These are phyloP conservation scores for Yamadazyma philogaea DNA, from an alignment of 805 yeast species.

Conservation along the genomic window DNA sequence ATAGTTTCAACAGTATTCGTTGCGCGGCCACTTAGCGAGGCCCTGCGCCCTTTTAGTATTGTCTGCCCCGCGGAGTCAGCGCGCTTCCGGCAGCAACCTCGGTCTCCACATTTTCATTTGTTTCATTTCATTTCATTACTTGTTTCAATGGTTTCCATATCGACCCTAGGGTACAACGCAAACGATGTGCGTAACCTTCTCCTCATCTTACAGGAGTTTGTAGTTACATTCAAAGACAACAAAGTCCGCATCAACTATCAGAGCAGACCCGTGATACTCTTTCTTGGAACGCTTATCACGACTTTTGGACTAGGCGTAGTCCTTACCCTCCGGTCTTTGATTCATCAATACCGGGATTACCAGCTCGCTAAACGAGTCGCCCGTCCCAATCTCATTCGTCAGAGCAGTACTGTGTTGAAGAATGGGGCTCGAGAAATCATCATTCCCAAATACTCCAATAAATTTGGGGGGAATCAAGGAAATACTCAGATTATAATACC, in stretches of 20 bases:
- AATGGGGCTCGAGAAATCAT: slow-evolving; percentile 47
- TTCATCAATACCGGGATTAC: slow-evolving; percentile 31
- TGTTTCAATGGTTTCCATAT: slow-evolving; percentile 30
- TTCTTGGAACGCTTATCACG: slow-evolving; percentile 37
- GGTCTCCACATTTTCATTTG: slow-evolving; percentile 5
- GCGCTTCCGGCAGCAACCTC: slow-evolving; percentile 1
- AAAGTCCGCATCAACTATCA: slow-evolving; percentile 38
- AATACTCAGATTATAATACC: slow-evolving; percentile 44
- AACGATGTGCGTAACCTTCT: slow-evolving; percentile 34
- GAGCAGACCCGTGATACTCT: slow-evolving; percentile 41
- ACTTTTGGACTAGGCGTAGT: slow-evolving; percentile 40
- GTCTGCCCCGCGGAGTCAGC: not conserved
- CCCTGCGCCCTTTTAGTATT: too few relatives aligned
- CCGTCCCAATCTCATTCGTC: slow-evolving; percentile 39
- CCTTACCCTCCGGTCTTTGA: slow-evolving; percentile 27
- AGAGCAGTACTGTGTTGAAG: slow-evolving; percentile 40
- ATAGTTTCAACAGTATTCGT: too few relatives aligned
- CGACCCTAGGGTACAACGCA: slow-evolving; percentile 30
- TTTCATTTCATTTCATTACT: not conserved
- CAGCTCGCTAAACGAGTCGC: slow-evolving; percentile 21
- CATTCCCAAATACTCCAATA: slow-evolving; percentile 36
- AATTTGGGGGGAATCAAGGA: slow-evolving; percentile 26
- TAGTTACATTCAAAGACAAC: slow-evolving; percentile 32
- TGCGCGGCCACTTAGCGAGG: too few relatives aligned
- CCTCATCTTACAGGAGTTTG: slow-evolving; percentile 34